Conservation (phyloP, 2,329 filamentous ascomycete genomes). For the Fusarium subtropicale region DNA sequence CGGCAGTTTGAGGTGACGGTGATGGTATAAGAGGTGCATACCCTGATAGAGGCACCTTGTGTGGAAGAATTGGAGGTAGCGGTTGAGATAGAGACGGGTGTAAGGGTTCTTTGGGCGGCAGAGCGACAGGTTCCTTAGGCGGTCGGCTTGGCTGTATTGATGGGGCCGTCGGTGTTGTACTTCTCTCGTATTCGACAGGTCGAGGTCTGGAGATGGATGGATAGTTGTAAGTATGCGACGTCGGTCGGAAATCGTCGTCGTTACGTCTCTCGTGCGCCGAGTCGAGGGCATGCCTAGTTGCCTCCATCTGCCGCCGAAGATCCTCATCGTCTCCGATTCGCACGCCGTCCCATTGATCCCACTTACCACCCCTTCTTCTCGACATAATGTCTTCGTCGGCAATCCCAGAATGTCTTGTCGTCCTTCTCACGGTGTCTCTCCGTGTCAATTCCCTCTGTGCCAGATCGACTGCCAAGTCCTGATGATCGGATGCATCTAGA, state of each 20-base stretch:
- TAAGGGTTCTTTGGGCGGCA: constrained; percentile 43
- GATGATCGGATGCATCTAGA: constrained; percentile 76
- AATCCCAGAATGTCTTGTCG: constrained; percentile 67
- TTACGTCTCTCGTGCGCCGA: constrained; percentile 46
- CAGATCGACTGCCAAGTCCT: constrained; percentile 80
- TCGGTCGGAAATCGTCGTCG: constrained; percentile 46
- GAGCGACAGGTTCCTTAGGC: constrained; percentile 46
- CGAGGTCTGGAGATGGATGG: constrained; percentile 66
- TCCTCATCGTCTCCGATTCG: constrained; percentile 55
- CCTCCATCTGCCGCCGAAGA: constrained; percentile 65
- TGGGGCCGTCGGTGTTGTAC: constrained; percentile 27
- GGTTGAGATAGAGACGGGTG: constrained; percentile 11
- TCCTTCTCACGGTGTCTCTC: constrained; percentile 70
- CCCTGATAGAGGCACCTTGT: constrained; percentile 46
- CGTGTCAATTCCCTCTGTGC: constrained; percentile 78
- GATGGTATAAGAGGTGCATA: constrained; percentile 41
- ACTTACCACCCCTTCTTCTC: constrained; percentile 60
- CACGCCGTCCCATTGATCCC: constrained; percentile 55
- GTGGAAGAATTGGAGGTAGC: constrained; percentile 45
- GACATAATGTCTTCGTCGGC: constrained; percentile 67
- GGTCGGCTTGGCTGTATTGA: constrained; percentile 51
- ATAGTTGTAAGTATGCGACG: constrained; percentile 61
- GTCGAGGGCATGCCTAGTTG: constrained; percentile 61
- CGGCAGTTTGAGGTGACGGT: constrained; percentile 20
- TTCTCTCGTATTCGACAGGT: constrained; percentile 59